These are phyloP conservation scores for Lodderomyces elongisporus DNA, from an alignment of 1,139 yeast species.

Conservation along the genomic window DNA sequence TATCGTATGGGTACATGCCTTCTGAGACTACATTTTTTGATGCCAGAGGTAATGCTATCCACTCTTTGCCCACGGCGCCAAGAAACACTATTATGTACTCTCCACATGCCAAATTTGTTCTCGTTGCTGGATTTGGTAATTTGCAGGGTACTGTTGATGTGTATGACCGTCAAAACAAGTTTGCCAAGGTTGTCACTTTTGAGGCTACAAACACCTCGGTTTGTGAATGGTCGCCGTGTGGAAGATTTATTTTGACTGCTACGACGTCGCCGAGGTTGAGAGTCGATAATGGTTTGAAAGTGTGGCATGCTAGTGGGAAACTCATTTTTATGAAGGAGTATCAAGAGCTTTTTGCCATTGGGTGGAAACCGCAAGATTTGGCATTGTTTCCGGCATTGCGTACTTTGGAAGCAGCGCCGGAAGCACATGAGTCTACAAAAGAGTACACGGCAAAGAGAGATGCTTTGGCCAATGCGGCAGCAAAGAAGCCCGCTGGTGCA, in stretches of 20 bases:
- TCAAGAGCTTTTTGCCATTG: slow-evolving; percentile 71
- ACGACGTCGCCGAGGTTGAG: slow-evolving; percentile 96
- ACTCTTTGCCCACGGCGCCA: slow-evolving; percentile 80
- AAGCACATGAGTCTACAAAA: slow-evolving; percentile 63
- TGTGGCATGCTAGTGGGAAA: slow-evolving; percentile 90
- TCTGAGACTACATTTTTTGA: slow-evolving; percentile 93
- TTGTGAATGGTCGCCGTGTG: slow-evolving; percentile 99
- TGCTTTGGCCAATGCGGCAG: slow-evolving; percentile 33
- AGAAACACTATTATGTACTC: slow-evolving; percentile 88
- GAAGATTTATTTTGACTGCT: slow-evolving; percentile 87
- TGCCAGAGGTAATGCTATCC: slow-evolving; percentile 84
- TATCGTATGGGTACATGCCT: slow-evolving; percentile 96
- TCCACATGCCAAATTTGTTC: slow-evolving; percentile 86
- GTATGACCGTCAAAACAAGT: slow-evolving; percentile 87
- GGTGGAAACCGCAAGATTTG: slow-evolving; percentile 81
- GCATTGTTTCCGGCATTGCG: slow-evolving; percentile 56
- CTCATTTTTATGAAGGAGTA: slow-evolving; percentile 74
- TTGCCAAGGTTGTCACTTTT: slow-evolving; percentile 71
- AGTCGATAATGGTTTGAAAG: slow-evolving; percentile 90
- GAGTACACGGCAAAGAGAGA: slow-evolving; percentile 48
- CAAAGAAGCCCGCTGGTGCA: slow-evolving; percentile 69
- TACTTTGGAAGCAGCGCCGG: slow-evolving; percentile 51
- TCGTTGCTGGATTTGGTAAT: slow-evolving; percentile 97
- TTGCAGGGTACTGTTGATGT: slow-evolving; percentile 95
- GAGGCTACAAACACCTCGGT: slow-evolving; percentile 93